phyloP scores from a whole-genome alignment of 768 basidiomycete genomes.

The Suillus discolor region DNA sequence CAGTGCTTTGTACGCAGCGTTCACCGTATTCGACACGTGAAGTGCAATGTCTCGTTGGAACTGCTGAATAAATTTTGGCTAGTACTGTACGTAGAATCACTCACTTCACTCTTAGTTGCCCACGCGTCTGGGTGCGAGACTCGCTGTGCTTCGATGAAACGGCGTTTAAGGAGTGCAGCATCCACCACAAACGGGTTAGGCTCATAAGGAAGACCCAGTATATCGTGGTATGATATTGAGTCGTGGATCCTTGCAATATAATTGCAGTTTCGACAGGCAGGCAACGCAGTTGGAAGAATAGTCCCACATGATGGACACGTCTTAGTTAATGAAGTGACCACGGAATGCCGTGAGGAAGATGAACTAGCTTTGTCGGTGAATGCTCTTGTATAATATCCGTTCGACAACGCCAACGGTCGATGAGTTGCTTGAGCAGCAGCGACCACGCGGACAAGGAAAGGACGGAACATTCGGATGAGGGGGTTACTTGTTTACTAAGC shows the following conservation, averaged over 20 bases:
- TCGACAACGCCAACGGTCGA: background rate
- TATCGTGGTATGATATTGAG: constrained; percentile 60
- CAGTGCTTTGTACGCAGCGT: constrained; percentile 81
- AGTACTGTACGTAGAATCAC: constrained; percentile 13
- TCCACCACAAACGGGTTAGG: constrained; percentile 78
- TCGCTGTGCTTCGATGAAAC: constrained; percentile 73
- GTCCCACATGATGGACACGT: constrained; percentile 66
- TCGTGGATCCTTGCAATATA: constrained; percentile 61
- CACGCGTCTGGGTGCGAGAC: constrained; percentile 88
- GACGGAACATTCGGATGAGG: constrained; percentile 13
- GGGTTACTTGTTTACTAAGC: background rate
- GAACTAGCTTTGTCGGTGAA: background rate
- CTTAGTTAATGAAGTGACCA: constrained; percentile 15
- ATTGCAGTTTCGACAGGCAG: constrained; percentile 76
- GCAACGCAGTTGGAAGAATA: constrained; percentile 62
- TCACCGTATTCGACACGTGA: constrained; percentile 69
- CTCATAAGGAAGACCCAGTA: constrained; percentile 63
- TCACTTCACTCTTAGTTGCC: constrained; percentile 65
- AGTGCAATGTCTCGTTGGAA: constrained; percentile 24
- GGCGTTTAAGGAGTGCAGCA: constrained; percentile 54
- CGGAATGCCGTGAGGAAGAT: background rate
- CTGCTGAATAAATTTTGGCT: constrained; percentile 16
- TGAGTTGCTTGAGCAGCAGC: background rate
- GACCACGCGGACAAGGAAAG: background rate
- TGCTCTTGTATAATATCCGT: background rate